These are phyloP conservation scores for Oryza meyeriana DNA, from an alignment of 176 grass and related monocot species.

Conservation along the genomic window DNA sequence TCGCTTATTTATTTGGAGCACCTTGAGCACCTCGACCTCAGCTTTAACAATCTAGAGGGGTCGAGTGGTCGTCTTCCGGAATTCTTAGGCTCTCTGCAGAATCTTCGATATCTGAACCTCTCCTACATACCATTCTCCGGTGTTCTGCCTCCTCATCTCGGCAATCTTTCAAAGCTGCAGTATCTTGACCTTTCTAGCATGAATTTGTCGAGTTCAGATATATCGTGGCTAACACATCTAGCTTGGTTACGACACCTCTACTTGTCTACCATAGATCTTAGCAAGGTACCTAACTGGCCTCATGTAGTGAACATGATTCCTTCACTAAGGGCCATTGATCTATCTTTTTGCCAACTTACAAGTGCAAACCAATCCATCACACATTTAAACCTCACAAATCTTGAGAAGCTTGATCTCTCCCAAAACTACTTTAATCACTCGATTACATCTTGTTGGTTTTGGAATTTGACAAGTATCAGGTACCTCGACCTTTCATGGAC, in stretches of 20 bases:
- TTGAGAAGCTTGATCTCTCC: background rate
- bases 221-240: background rate
- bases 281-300: background rate
- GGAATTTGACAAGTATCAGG: background rate
- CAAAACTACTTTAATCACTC: rapidly evolving
- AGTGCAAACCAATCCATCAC: background rate
- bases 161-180: background rate
- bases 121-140: rapidly evolving
- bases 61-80: background rate
- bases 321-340: background rate
- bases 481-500: background rate
- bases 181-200: background rate
- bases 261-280: background rate
- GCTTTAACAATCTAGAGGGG: background rate
- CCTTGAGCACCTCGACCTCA: slow-evolving; percentile 10
- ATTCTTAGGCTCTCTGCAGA: slow-evolving; percentile 6
- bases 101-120: slow-evolving; percentile 17
- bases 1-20: slow-evolving; percentile 2
- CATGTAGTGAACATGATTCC: background rate
- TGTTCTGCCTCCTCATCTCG: background rate
- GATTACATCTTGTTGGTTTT: slow-evolving; percentile 23
- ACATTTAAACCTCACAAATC: background rate
- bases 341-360: rapidly evolving
- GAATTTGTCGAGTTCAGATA: too few species aligned
- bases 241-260: background rate